Evolutionary conservation across 495 filamentous ascomycete species (phyloP), one percentile per base, ranked within the genome.

Genomic region (Talaromyces liani): DNA sequence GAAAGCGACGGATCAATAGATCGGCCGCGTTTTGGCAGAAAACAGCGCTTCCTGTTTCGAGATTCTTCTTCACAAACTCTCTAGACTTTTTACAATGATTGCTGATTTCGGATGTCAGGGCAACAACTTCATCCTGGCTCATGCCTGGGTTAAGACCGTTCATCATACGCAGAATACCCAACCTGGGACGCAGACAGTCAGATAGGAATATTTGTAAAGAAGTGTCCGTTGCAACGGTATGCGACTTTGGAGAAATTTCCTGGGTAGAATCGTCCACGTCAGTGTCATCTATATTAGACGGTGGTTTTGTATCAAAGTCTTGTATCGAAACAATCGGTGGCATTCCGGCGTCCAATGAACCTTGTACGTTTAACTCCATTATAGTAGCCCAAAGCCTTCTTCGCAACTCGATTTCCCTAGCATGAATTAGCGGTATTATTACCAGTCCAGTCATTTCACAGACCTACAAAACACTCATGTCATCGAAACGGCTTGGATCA

Each of bases 351-450:
- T 85, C 83, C 2, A 87, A 64, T 1, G 82, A 80, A 0, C 85
- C 76, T 65, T 88, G 85, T 2, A 86, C 65, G 58, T 73, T 73
- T 29, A 88, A 66, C 62, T 89, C 87, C 18, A 88, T 66, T 27
- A 89, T 81, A 4, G 85, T 87, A 14, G 79, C 78, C 87, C 87
- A 89, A 3, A 88, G 62, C 22, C 86, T 73, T 56, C 86, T 79
- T 3, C 85, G 82, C 27, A 85, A 59, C 64, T 89, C 85, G 4
- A 75, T 75, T 12, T 55, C 51, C 51, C 51, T 55, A 6, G 10
- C 51, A 55, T 12, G 9, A 14, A 55, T 55, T 14, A 25, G 25
- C 8, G 7, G 63, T 54, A 22, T 54, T 4, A 1, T 14, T n/a
- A 54, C 20, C 24, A 22, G 27, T 3, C 14, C 39, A 14, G 3